Percentiles rank a stretch among this genome's conserved stretches.
Evolutionary conservation across 768 basidiomycete genomes (phyloP).

Genomic region (Xerocomellus intermedius): DNA sequence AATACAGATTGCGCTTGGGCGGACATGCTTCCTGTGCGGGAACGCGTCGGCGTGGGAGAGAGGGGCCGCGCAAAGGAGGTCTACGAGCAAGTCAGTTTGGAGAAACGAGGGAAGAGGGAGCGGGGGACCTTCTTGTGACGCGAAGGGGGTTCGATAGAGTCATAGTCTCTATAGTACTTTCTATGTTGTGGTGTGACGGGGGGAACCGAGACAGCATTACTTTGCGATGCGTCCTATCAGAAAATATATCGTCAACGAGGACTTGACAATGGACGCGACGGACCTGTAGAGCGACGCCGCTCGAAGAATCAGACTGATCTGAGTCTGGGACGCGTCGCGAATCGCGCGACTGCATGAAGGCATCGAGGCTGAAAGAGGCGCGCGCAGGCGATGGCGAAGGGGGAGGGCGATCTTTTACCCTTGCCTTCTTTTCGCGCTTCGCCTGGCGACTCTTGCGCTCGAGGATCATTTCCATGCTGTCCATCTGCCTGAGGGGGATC

Average conservation of each 20-base stretch:
- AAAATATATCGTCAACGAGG: slow-evolving; percentile 16
- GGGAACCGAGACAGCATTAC: slow-evolving; percentile 25
- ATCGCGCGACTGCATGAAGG: slow-evolving; percentile 58
- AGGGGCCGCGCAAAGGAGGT: slow-evolving; percentile 37
- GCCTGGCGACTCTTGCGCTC: slow-evolving; percentile 63
- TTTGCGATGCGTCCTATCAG: slow-evolving; percentile 29
- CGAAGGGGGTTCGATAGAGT: slow-evolving; percentile 31
- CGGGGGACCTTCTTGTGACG: slow-evolving; percentile 29
- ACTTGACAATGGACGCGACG: slow-evolving; percentile 26
- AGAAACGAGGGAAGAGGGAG: not conserved
- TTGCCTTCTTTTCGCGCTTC: slow-evolving; percentile 48
- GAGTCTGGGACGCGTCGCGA: slow-evolving; percentile 38
- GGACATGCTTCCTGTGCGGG: slow-evolving; percentile 33
- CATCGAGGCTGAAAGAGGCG: slow-evolving; percentile 45
- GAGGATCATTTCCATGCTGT: slow-evolving; percentile 76
- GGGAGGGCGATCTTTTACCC: slow-evolving; percentile 49
- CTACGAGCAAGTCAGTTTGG: slow-evolving; percentile 12
- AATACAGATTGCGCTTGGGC: slow-evolving; percentile 26
- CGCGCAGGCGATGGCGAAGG: slow-evolving; percentile 54
- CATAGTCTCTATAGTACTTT: slow-evolving; percentile 56
- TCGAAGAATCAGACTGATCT: slow-evolving; percentile 32
- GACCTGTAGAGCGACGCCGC: slow-evolving; percentile 39
- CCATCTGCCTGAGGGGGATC: slow-evolving; percentile 55
- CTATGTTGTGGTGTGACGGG: slow-evolving; percentile 59
- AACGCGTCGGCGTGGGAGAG: slow-evolving; percentile 45